Base-by-base conservation (phyloP, 805 yeast genomes). In the Ogataea sp. region DNA sequence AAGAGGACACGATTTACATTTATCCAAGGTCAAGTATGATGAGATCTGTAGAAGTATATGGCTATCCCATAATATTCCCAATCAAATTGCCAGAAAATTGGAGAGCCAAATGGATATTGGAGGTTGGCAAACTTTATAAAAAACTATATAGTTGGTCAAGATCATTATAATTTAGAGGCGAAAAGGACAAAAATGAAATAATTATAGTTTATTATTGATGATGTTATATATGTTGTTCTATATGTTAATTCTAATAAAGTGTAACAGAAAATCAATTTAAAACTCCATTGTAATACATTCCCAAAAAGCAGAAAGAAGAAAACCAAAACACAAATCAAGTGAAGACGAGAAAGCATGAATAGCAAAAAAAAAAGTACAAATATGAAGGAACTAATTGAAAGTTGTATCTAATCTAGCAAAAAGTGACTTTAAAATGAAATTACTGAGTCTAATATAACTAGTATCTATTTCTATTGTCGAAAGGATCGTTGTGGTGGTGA, bases 71-170 rank as follows among this genome's bases (percentile, higher is more conserved):
- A 84, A 83, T 52, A 66, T 86, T 3, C 81, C 86, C 4, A 86
- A 85, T 49, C 68, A 71, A 34, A 79, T 89, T 26, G 88, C 87
- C 1, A 68, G 97, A 45, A 78, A 79, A 47, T 68, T 90, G 14
- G 97, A 90, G 50, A 77, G 81, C 30, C 74, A 73, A 7, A 61
- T 81, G 26, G 97, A 90, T 58, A 75, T 82, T 29, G 98, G 98
- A 8, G 98, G 98, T 0, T 90, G 98, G 98, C 93, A 83, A 49
- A 84, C 93, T 2, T 63, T 83, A 44, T 86, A 24, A 33, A 6
- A 30, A 6, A 5, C 8, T 9, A 26, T 13, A 13, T 9, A 9
- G 6, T 26, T 9, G n/a, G n/a, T n/a, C n/a, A n/a, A n/a, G n/a
- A n/a, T n/a, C n/a, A n/a, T n/a, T n/a, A n/a, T n/a, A n/a, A n/a